Base-by-base conservation (phyloP, 1,284 basidiomycete genomes). In the Ustilago tritici region DNA sequence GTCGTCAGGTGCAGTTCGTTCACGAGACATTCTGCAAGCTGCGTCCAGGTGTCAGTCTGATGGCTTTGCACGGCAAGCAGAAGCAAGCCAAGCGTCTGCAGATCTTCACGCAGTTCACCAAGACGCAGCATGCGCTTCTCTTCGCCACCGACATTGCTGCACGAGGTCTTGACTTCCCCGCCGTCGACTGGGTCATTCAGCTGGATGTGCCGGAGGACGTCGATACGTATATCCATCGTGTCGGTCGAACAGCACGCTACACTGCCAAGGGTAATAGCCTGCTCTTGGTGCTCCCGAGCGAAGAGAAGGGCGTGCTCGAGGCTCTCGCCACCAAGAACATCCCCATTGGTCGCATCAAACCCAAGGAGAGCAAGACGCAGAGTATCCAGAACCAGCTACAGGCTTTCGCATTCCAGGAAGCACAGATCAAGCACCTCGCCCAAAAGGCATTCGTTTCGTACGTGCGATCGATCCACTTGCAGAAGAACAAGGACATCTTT, bases 381-480 rank as follows among this genome's bases (percentile, higher is more conserved):
- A 92, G 90, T 80, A 92, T 98, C 70, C 89, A 92, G 83, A 93
- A 93, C 82, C 93, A 95, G 87, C 89, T 99, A 64, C 97, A 99
- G 87, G 93, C 91, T 60, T 90, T 98, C 60, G 92, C 93, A 2
- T 99, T 99, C 89, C 92, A 95, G 87, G 95, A 97, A 72, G 93
- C 95, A 0, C 95, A 99, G 86, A 92, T 99, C 87, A 99, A 99
- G 87, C 97, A 98, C 85, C 90, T 99, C 8, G 97, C 92, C 8
- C 96, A 99, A 86, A 85, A 98, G 93, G 94, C 96, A 0, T 98
- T 99, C 85, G 93, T 98, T 19, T 97, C 95, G 5, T 99, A 99
- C 86, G 89, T 98, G 79, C 93, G 95, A 23, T 97, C 95, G 0
- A 89, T 99, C 41, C 90, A 97, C 86, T 88, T 99, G 34, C 95